Conservation (phyloP, 768 basidiomycete genomes). For the Sistotremastrum niveocremeum region DNA sequence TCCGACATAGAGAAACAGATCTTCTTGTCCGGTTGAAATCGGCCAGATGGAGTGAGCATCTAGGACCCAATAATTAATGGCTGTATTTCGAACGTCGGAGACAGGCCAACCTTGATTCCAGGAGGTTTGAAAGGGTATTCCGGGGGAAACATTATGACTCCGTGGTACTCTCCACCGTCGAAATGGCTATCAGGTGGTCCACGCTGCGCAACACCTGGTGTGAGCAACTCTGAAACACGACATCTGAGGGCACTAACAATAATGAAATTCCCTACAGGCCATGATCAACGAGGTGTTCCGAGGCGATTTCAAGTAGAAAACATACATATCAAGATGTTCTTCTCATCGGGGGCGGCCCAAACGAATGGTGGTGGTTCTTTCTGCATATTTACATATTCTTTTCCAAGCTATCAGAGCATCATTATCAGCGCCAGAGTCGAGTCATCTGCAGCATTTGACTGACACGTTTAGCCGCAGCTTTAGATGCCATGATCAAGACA, state of each 20-base stretch:
- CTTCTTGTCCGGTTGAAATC: slow-evolving; percentile 86
- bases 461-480: slow-evolving; percentile 79
- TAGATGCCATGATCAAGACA: slow-evolving; percentile 50
- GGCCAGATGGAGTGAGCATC: slow-evolving; percentile 87
- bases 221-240: slow-evolving; percentile 1
- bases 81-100: slow-evolving; percentile 1
- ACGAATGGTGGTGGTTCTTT: slow-evolving; percentile 90
- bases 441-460: slow-evolving; percentile 6
- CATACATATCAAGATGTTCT: slow-evolving; percentile 92
- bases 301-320: slow-evolving; percentile 6
- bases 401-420: slow-evolving; percentile 39
- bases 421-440: slow-evolving; percentile 7
- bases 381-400: slow-evolving; percentile 90
- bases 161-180: slow-evolving; percentile 87
- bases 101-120: slow-evolving; percentile 69
- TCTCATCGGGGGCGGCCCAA: slow-evolving; percentile 92
- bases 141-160: slow-evolving; percentile 78
- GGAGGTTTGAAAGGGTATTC: slow-evolving; percentile 97
- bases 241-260: slow-evolving; percentile 42
- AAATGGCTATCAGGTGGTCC: slow-evolving; percentile 92
- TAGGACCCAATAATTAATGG: slow-evolving; percentile 18
- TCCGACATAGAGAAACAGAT: slow-evolving; percentile 99
- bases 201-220: slow-evolving; percentile 33
- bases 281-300: slow-evolving; percentile 2
- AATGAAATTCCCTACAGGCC: slow-evolving; percentile 74